These are phyloP conservation scores for Yamadazyma ubonensis DNA, from an alignment of 805 yeast species.

Conservation along the genomic window DNA sequence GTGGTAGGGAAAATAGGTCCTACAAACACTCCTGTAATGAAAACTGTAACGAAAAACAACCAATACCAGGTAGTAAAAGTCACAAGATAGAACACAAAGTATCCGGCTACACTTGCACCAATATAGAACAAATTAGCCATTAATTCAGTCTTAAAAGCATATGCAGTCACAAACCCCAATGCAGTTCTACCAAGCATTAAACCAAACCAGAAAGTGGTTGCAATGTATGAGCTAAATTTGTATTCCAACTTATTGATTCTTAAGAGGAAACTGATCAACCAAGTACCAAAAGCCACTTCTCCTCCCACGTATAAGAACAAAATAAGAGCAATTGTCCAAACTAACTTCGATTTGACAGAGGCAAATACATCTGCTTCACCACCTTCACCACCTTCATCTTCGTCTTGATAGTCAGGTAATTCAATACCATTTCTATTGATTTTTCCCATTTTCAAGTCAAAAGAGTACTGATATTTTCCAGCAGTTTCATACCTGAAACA, in stretches of 20 bases:
- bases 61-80: constrained; percentile 28
- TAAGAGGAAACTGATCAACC: constrained; percentile 49
- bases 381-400: constrained; percentile 1
- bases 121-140: constrained; percentile 44
- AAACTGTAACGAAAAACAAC: constrained; percentile 35
- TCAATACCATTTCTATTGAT: constrained; percentile 9
- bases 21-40: constrained; percentile 46
- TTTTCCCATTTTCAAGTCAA: constrained; percentile 14
- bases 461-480: constrained; percentile 38
- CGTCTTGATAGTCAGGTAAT: constrained; percentile 1
- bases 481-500: constrained; percentile 45
- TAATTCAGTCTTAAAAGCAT: constrained; percentile 46
- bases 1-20: constrained; percentile 68
- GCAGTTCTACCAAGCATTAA: constrained; percentile 48
- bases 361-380: constrained; percentile 22
- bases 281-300: constrained; percentile 52
- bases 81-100: constrained; percentile 25
- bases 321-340: constrained; percentile 41
- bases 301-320: constrained; percentile 52
- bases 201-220: constrained; percentile 52
- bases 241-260: constrained; percentile 40
- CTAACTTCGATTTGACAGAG: constrained; percentile 32
- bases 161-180: constrained; percentile 54
- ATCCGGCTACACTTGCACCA: constrained; percentile 28
- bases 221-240: constrained; percentile 43